A percentile compares a stretch with the other conserved stretches of the same genome.
Conservation (phyloP, 306 rosid species). For the Dryas alaskensis region DNA sequence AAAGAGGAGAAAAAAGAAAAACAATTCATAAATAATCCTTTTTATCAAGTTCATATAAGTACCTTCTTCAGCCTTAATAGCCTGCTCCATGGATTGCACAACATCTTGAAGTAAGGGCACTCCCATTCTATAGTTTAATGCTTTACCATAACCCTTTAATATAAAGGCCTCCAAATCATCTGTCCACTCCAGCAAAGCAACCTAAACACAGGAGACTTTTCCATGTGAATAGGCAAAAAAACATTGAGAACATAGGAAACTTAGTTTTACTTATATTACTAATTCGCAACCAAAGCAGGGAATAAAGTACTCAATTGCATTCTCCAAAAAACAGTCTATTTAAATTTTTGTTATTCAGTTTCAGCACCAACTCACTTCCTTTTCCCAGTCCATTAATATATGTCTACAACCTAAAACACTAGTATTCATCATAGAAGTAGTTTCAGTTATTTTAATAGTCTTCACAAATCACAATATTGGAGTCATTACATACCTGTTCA, state of each 20-base stretch:
- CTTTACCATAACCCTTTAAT: constrained; percentile 86
- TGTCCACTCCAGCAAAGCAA: constrained; percentile 79
- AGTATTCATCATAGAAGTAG: background rate
- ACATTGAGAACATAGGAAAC: too few species aligned
- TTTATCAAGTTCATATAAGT: background rate
- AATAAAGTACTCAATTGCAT: too few species aligned
- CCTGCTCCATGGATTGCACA: constrained; percentile 72
- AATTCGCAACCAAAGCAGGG: too few species aligned
- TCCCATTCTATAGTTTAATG: constrained; percentile 84
- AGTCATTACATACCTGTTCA: background rate
- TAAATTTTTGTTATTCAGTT: too few species aligned
- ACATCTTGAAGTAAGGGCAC: constrained; percentile 75
- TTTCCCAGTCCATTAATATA: background rate
- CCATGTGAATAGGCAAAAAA: background rate
- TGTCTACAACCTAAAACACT: background rate
- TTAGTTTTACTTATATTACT: too few species aligned
- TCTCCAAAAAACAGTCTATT: too few species aligned
- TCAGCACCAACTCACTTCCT: background rate
- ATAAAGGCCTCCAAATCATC: constrained; percentile 76
- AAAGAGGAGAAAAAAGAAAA: background rate
- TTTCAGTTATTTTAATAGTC: background rate
- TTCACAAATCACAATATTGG: background rate
- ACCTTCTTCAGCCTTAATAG: constrained; percentile 75
- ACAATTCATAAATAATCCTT: background rate
- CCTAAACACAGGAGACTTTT: constrained; percentile 35